A percentile compares a stretch with the other conserved stretches of the same genome.
Evolutionary conservation across 2,329 filamentous ascomycete genomes (phyloP).

Genomic region (Xylariomycetidae sp.): DNA sequence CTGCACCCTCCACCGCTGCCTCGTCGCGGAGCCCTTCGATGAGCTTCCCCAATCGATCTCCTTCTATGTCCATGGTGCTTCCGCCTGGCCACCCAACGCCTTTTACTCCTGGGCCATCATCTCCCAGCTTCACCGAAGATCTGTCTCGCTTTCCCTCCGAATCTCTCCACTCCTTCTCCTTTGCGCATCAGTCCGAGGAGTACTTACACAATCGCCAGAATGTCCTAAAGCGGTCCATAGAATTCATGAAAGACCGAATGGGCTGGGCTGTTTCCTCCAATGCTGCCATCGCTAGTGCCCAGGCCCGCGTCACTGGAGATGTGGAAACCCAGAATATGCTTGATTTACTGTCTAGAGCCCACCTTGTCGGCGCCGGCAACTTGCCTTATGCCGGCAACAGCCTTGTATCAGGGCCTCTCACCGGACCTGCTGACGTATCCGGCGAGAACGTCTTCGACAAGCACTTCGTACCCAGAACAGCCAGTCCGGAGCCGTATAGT

Average conservation of each 20-base stretch:
- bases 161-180: constrained; percentile 96
- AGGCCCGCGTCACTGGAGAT: constrained; percentile 77
- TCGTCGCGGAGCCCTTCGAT: constrained; percentile 57
- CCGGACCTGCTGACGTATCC: constrained; percentile 68
- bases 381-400: constrained; percentile 42
- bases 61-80: constrained; percentile 64
- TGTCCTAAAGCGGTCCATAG: constrained; percentile 85
- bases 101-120: constrained; percentile 57
- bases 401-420: constrained; percentile 58
- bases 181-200: constrained; percentile 91
- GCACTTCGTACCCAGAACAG: constrained; percentile 56
- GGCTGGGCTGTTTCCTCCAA: constrained; percentile 68
- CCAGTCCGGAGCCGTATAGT: constrained; percentile 40
- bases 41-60: constrained; percentile 57
- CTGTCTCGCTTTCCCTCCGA: constrained; percentile 89
- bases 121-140: constrained; percentile 79
- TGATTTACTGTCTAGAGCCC: constrained; percentile 76
- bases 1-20: constrained; percentile 59
- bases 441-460: constrained; percentile 80
- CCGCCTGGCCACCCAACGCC: constrained; percentile 50
- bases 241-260: constrained; percentile 92
- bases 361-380: constrained; percentile 66
- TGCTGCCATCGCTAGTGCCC: constrained; percentile 72
- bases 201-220: constrained; percentile 87
- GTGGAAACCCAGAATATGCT: constrained; percentile 85